Conservation (phyloP, 345 rosid genomes). For the Brassica carinata region DNA sequence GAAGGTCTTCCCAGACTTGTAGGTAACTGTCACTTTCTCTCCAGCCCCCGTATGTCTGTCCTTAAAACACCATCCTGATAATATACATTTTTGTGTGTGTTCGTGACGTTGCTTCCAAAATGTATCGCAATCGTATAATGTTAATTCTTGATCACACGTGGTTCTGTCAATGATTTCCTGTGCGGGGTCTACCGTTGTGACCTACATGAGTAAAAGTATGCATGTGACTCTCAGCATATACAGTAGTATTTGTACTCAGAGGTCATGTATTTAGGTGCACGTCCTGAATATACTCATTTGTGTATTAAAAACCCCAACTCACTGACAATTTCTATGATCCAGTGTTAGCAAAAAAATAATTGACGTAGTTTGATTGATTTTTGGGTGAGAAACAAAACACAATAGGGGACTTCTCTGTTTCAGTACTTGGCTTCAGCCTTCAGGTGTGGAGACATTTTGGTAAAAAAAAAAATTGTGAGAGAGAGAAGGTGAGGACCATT, state of each 20-base stretch:
- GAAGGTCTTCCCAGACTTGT: constrained; percentile 40
- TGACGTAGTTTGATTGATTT: not conserved
- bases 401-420: constrained; percentile 21
- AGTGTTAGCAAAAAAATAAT: not conserved
- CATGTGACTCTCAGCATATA: constrained; percentile 39
- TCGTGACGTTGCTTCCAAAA: constrained; percentile 38
- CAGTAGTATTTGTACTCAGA: constrained; percentile 26
- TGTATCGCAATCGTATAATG: too few relatives aligned
- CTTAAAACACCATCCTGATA: constrained; percentile 25
- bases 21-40: constrained; percentile 44
- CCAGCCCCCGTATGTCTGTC: constrained; percentile 15
- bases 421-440: constrained; percentile 28
- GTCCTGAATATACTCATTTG: constrained; percentile 20
- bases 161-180: constrained; percentile 29
- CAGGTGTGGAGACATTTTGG: constrained; percentile 24
- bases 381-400: constrained; percentile 31
- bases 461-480: not conserved
- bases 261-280: constrained; percentile 33
- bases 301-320: constrained; percentile 17
- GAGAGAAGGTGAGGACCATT: constrained; percentile 5
- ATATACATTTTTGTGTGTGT: constrained; percentile 20
- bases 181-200: constrained; percentile 34
- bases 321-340: constrained; percentile 26
- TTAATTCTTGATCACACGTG: constrained; percentile 36
- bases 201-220: constrained; percentile 40